Evolutionary conservation across 352 stramenopile genomes (phyloP).

Genomic region (Pythium monospermum): DNA sequence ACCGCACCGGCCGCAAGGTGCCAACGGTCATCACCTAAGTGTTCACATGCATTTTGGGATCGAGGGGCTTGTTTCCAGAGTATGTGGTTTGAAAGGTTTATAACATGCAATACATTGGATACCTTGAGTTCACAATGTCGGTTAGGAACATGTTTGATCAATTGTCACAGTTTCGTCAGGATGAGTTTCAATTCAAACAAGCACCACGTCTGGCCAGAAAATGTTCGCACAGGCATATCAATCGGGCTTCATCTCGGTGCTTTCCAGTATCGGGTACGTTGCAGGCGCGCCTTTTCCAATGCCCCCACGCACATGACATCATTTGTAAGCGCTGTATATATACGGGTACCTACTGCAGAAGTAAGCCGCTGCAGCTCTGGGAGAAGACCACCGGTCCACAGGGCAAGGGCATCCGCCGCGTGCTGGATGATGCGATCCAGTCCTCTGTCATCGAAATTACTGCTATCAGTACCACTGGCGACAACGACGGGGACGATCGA

Average conservation of each 20-base stretch:
- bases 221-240: constrained; percentile 55
- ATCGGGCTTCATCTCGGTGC: constrained; percentile 46
- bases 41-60: too few species aligned
- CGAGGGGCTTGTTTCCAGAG: too few species aligned
- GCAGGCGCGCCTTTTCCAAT: background rate
- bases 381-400: constrained; percentile 39
- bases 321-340: background rate
- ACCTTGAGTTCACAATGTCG: too few species aligned
- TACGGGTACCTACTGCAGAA: constrained; percentile 10
- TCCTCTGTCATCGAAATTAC: constrained; percentile 51
- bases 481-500: background rate
- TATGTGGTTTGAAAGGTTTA: too few species aligned
- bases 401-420: constrained; percentile 27
- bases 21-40: constrained; percentile 98
- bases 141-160: too few species aligned
- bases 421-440: constrained; percentile 56
- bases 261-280: constrained; percentile 62
- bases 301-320: background rate
- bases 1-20: constrained; percentile 90
- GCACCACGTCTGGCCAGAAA: too few species aligned
- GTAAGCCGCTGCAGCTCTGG: constrained; percentile 55
- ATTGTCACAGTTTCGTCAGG: too few species aligned
- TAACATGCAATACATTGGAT: too few species aligned
- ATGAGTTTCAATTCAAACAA: too few species aligned
- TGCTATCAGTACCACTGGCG: constrained; percentile 13